phyloP scores from a whole-genome alignment of 306 rosid genomes.

The Echinosophora koreensis region DNA sequence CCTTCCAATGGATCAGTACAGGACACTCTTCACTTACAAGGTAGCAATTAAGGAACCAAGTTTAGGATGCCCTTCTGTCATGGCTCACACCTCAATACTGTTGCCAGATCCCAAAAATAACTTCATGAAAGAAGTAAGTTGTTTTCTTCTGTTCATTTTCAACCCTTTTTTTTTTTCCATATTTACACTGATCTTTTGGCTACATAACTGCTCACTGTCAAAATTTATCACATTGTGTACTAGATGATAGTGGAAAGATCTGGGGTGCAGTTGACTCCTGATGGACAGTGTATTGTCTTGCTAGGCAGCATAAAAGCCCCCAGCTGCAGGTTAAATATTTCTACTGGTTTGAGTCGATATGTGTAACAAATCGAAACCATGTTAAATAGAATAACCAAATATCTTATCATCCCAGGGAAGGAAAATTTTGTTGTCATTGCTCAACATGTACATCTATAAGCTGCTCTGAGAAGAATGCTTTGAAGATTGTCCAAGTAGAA shows the following conservation, averaged over 20 bases:
- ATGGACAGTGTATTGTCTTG: conserved; percentile 71
- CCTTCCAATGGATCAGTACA: conserved; percentile 52
- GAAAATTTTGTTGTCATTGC: conserved; percentile 71
- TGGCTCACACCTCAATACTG: conserved; percentile 68
- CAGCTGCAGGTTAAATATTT: conserved; percentile 76
- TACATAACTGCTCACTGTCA: conserved; percentile 24
- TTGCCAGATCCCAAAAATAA: conserved; percentile 65
- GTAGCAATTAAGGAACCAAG: conserved; percentile 59
- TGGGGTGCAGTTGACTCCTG: conserved; percentile 79
- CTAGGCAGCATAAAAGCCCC: conserved; percentile 79
- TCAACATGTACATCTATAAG: conserved; percentile 68
- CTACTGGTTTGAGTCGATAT: conserved; percentile 44
- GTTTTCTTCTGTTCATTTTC: conserved; percentile 37
- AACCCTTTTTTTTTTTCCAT: background rate
- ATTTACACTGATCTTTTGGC: conserved; percentile 20
- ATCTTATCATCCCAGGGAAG: conserved; percentile 60
- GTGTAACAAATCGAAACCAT: conserved; percentile 29
- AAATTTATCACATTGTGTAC: conserved; percentile 27
- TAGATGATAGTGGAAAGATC: conserved; percentile 71
- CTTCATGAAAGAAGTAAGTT: conserved; percentile 71
- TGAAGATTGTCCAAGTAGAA: conserved; percentile 82
- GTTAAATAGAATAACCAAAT: conserved; percentile 33
- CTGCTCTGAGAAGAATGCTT: conserved; percentile 63
- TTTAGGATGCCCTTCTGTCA: conserved; percentile 72
- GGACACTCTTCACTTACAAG: conserved; percentile 72